A percentile compares a stretch with the other conserved stretches of the same genome.
These are phyloP conservation scores for Clavulina sp. DNA, from an alignment of 768 basidiomycete genomes.

Conservation along the genomic window DNA sequence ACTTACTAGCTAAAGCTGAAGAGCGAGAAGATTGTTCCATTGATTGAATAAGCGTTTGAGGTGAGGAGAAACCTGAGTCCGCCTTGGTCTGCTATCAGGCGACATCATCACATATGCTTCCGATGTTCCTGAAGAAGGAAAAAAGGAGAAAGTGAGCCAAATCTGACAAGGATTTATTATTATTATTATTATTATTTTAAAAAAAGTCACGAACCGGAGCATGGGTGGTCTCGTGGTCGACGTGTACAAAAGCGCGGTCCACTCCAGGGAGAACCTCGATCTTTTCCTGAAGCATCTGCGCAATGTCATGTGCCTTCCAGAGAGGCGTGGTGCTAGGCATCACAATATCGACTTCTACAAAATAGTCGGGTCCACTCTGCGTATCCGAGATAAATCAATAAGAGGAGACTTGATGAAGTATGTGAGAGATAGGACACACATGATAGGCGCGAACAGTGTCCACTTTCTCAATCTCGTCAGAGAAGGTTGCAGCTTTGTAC, in stretches of 20 bases:
- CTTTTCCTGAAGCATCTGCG: constrained; percentile 72
- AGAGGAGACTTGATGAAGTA: neutral
- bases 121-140: neutral
- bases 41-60: too few relatives aligned
- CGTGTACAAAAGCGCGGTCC: constrained; percentile 85
- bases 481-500: constrained; percentile 87
- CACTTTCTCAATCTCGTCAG: constrained; percentile 64
- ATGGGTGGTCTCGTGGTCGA: constrained; percentile 88
- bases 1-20: too few relatives aligned
- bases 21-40: too few relatives aligned
- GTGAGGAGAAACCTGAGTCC: too few relatives aligned
- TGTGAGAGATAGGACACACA: constrained; percentile 24
- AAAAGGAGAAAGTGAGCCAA: neutral
- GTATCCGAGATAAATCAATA: neutral
- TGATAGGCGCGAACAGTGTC: constrained; percentile 92
- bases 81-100: too few relatives aligned
- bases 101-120: neutral
- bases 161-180: neutral
- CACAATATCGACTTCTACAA: constrained; percentile 91
- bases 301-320: constrained; percentile 70
- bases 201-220: constrained; percentile 26
- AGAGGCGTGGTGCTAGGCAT: constrained; percentile 79
- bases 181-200: too few relatives aligned
- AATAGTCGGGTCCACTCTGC: constrained; percentile 34
- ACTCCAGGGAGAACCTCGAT: constrained; percentile 81